Percentiles rank a stretch among this genome's conserved stretches.
Conservation (phyloP, 73 alveolate genomes). For the Paramecium primaurelia region DNA sequence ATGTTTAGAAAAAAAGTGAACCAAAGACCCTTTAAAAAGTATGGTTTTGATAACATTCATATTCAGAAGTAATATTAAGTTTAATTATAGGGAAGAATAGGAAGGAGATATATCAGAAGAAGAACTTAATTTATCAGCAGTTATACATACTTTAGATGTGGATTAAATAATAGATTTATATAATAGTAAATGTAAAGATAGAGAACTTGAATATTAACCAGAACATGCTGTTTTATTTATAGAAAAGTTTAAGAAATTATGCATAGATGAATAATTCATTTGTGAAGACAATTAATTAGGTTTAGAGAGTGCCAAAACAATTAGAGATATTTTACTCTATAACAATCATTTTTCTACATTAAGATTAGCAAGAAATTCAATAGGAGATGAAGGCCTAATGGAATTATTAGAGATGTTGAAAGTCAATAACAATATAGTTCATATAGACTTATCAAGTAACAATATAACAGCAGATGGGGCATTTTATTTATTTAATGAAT, state of each 20-base stretch:
- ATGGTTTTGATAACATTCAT: constrained; percentile 45
- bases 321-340: neutral
- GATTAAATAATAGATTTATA: constrained; percentile 26
- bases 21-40: neutral
- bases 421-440: constrained; percentile 11
- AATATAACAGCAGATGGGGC: constrained; percentile 65
- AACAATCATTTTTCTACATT: constrained; percentile 11
- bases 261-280: neutral
- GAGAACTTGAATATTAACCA: constrained; percentile 19
- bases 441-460: constrained; percentile 60
- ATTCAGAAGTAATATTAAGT: neutral
- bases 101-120: neutral
- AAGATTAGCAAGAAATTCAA: constrained; percentile 18
- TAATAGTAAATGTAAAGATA: neutral
- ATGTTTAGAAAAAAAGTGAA: neutral
- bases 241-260: neutral
- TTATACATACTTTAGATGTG: constrained; percentile 15
- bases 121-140: neutral
- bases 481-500: neutral
- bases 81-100: neutral
- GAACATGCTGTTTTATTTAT: constrained; percentile 27
- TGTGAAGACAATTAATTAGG: constrained; percentile 37
- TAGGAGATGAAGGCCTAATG: constrained; percentile 51
- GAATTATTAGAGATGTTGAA: neutral
- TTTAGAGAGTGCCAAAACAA: neutral